phyloP scores from a whole-genome alignment of 331 rosid species.

The Malus hybrid region DNA sequence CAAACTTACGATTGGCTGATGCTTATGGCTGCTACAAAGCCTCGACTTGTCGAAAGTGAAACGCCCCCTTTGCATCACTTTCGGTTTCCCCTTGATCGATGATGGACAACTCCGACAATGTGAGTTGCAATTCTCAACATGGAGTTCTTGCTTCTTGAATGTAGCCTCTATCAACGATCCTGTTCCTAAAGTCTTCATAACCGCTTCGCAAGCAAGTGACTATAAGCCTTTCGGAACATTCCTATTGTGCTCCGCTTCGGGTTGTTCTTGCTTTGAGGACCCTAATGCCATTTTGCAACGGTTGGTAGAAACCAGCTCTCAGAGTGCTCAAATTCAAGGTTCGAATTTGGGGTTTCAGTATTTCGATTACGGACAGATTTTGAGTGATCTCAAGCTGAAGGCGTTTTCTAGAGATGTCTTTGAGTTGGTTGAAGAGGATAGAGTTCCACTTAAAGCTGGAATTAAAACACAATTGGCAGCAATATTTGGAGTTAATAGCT shows the following conservation, averaged over 20 bases:
- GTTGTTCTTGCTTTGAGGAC: conserved; percentile 33
- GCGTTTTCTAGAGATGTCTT: conserved; percentile 3
- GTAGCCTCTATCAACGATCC: conserved; percentile 50
- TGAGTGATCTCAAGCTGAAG: conserved; percentile 17
- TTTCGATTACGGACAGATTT: conserved; percentile 22
- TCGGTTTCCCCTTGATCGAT: conserved; percentile 60
- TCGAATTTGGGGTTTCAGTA: neutral
- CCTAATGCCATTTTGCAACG: conserved; percentile 22
- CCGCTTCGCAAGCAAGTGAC: neutral
- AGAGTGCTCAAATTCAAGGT: neutral
- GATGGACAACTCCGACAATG: conserved; percentile 23
- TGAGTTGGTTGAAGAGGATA: neutral
- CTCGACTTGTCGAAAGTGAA: conserved; percentile 16
- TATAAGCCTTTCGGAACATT: conserved; percentile 70
- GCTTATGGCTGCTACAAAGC: conserved; percentile 37
- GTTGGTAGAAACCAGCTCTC: conserved; percentile 4
- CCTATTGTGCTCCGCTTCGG: conserved; percentile 34
- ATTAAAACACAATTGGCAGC: conserved; percentile 33
- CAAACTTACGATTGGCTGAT: too few species aligned
- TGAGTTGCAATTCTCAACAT: conserved; percentile 29
- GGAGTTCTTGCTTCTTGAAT: conserved; percentile 65
- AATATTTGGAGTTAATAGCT: conserved; percentile 13
- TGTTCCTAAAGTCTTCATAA: conserved; percentile 21
- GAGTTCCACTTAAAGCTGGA: conserved; percentile 23
- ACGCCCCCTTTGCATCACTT: conserved; percentile 59